Base-by-base conservation (phyloP, 495 filamentous ascomycete species). In the Aspergillus sparsus region DNA sequence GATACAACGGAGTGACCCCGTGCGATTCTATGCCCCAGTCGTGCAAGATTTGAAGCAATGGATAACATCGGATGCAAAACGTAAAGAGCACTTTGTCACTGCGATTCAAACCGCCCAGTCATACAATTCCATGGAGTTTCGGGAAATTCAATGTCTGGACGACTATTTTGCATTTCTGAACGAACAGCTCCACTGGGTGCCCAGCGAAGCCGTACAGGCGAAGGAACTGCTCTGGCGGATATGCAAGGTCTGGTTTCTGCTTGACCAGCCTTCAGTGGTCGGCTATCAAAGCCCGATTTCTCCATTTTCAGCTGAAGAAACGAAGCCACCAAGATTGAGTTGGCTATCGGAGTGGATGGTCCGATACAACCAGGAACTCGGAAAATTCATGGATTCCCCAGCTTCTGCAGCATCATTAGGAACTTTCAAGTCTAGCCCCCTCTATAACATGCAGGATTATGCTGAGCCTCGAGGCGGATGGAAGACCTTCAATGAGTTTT, bases 311-410 rank as follows among this genome's bases (percentile, higher is more conserved):
- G 6, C 7, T 21, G 11, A 13, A 10, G 9, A 6, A 3, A 21
- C 4, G 5, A 2, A 3, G 0, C 33, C 35, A 3, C 32, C 7
- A 41, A 11, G 2, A 9, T 47, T 47, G 5, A 52, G 44, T 18
- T 62, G 60, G 60, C 45, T 57, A 2, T 57, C 53, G 8, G 10
- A 31, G 12, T 62, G 60, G 60, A 50, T 57, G 37, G 46, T 62
- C 9, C 15, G 49, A 10, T 62, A 35, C 21, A 55, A 27, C 35
- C 36, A 41, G 6, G 35, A 39, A 8, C 16, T 46, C 5, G 54
- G 60, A n/a, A 36, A 32, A 18, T 61, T 55, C 52, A 55, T 61
- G 51, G 51, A 61, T 34, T 31, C 58, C 2, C 58, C 44, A 6
- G 58, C 18, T 13, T 61, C 58, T 2, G 58, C 53, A 15, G 27